Base-by-base conservation (phyloP, 2,329 filamentous ascomycete genomes). In the Xylaria sp. region DNA sequence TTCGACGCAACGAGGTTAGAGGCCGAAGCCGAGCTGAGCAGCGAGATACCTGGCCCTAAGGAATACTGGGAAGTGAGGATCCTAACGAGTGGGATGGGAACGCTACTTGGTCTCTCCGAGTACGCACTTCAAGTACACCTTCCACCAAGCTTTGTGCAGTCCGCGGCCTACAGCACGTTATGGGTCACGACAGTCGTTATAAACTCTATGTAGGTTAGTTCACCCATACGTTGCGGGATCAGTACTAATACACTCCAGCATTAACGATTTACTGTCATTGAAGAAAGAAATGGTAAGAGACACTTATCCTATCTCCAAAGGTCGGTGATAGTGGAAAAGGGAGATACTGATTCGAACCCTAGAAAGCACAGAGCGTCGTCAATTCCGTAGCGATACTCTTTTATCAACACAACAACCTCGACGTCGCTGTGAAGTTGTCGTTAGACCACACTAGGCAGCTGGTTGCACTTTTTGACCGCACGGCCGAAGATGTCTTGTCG, bases 301-400 rank as follows among this genome's bases (percentile, higher is more conserved):
- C n/a, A 41, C 13, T 25, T 36, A 25, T 18, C 25, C 3, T 9
- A 2, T 39, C 43, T 2, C 8, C 25, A 12, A 1, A 28, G 10
- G 12, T 18, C 7, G 18, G 8, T 23, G 25, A 1, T n/a, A 23
- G n/a, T 20, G n/a, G 20, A 49, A n/a, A 25, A 31, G 10, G 31
- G 10, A 58, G 15, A n/a, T 6, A 7, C 36, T 68, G 39, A 58
- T 48, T 13, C 41, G 33, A 18, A 49, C 41, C 6, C 9, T 51
- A 76, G 75, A 71, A 71, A 59, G 73, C 72, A 33, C 72, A 75
- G 12, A 77, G 76, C 20, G 72, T 78, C 9, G 56, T 78, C 3
- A 76, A 74, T 60, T 77, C 75, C 1, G 72, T 78, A 4, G 76
- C 76, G 12, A 75, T 78, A 31, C 72, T 78, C 49, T 78, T 75